Base-by-base conservation (phyloP, 2,329 filamentous ascomycete species). In the Penicillium sp. region DNA sequence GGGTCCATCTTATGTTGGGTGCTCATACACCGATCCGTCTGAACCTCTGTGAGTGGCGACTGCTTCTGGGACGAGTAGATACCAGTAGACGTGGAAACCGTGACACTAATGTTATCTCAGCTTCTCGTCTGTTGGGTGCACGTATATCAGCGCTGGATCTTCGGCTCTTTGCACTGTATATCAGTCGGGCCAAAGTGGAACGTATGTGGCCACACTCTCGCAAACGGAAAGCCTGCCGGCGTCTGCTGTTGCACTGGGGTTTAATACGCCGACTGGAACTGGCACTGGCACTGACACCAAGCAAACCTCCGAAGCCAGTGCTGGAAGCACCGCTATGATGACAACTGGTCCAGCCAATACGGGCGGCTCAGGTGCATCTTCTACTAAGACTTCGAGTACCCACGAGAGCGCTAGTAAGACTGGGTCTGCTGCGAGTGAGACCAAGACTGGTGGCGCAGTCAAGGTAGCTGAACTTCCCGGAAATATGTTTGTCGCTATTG, bases 151-250 rank as follows among this genome's bases (percentile, higher is more conserved):
- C 49, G 31, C 49, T 39, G 49, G 49, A 19, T 51, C 49, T 22
- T 51, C 49, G 7, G 49, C 33, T 19, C 31, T 39, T 39, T 51
- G 49, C 49, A 51, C 49, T 16, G 33, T 36, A 18, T 51, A 51
- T 39, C 49, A 51, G 33, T 51, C 49, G 10, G 49, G 49, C 33
- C 49, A 51, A 51, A 51, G 49, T 39, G 49, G 49, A 39, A 39
- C 49, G 11, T 31, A 37, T 51, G 33, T 39, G 36, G 33, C 33
- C 49, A 51, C 49, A 22, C 24, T 51, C 11, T 51, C 33, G 49
- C 31, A 51, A 4, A 51, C 33, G 36, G 49, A 35, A 36, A 51
- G 31, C 22, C 18, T 51, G n/a, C 49, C 49, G 10, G 49, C 49
- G 10, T 51, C 10, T 37, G 49, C 49, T 19, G 33, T 51, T n/a